Base-by-base conservation (phyloP, 768 basidiomycete species). In the Mycena rebaudengoi region DNA sequence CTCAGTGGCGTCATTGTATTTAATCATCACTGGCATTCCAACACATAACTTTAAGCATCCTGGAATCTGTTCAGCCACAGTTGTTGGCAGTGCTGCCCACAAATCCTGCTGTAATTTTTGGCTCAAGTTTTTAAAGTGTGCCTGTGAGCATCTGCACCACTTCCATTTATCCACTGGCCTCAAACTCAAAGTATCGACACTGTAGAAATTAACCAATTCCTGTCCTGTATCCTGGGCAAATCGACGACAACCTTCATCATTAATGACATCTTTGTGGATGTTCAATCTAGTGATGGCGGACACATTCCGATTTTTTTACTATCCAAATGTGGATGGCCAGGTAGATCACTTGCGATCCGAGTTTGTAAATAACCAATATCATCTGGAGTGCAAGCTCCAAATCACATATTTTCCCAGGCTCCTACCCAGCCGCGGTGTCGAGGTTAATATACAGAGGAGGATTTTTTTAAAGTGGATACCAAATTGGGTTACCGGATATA, bases 351-450 rank as follows among this genome's bases (percentile, higher is more conserved):
- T 53, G 75, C 43, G 64, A 41, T 12, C 69, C 69, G 39, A 43
- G 70, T 61, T 45, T 66, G 58, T 37, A 74, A 49, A 26, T 78
- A 74, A n/a, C 44, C 62, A 13, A 55, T 41, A 13, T 55, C 39
- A 0, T 43, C 18, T 8, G 11, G 8, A 13, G 43, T 44, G 21
- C 43, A 44, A 13, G 43, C 43, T 13, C 13, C 12, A 21, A 5
- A 4, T 8, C 7, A 51, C 73, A 78, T 70, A 46, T 77, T 75
- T n/a, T n/a, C n/a, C n/a, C n/a, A n/a, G n/a, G n/a, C n/a, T n/a
- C n/a, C n/a, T n/a, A n/a, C n/a, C n/a, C n/a, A n/a, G n/a, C n/a
- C n/a, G n/a, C n/a, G n/a, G n/a, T n/a, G n/a, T n/a, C n/a, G n/a
- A n/a, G n/a, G n/a, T n/a, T n/a, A n/a, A n/a, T n/a, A n/a, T n/a